Conservation (phyloP, 2,329 filamentous ascomycete species). For the Didymella pinodella region DNA sequence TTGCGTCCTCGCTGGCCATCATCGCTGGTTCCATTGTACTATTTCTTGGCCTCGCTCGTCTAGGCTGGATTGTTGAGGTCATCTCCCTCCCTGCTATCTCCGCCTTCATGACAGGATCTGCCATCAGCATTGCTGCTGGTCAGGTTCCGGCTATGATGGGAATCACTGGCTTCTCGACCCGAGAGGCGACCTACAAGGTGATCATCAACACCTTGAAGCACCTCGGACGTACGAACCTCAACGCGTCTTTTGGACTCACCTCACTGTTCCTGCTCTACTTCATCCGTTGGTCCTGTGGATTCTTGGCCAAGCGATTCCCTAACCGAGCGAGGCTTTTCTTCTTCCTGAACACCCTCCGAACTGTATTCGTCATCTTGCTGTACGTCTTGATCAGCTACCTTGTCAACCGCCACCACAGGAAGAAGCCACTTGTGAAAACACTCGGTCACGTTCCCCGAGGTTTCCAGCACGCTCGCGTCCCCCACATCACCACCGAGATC, state of each 20-base stretch:
- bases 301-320: slow-evolving; percentile 72
- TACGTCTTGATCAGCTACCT: slow-evolving; percentile 93
- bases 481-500: slow-evolving; percentile 70
- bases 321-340: slow-evolving; percentile 77
- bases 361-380: slow-evolving; percentile 87
- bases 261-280: slow-evolving; percentile 80
- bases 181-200: slow-evolving; percentile 81
- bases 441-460: slow-evolving; percentile 57
- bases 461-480: slow-evolving; percentile 80
- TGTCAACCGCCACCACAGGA: slow-evolving; percentile 69
- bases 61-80: slow-evolving; percentile 92
- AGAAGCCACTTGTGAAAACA: slow-evolving; percentile 74
- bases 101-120: slow-evolving; percentile 97
- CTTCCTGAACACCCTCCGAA: slow-evolving; percentile 89
- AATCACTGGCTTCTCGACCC: slow-evolving; percentile 74
- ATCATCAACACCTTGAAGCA: slow-evolving; percentile 82
- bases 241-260: slow-evolving; percentile 87
- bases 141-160: slow-evolving; percentile 86
- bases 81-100: slow-evolving; percentile 91
- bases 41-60: slow-evolving; percentile 78
- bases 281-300: slow-evolving; percentile 68
- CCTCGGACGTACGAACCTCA: slow-evolving; percentile 68
- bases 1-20: slow-evolving; percentile 70
- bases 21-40: slow-evolving; percentile 82
- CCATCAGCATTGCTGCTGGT: slow-evolving; percentile 84